Evolutionary conservation across 306 rosid genomes (phyloP), one percentile per base, ranked within the genome.

Genomic region (Neltuma alba): DNA sequence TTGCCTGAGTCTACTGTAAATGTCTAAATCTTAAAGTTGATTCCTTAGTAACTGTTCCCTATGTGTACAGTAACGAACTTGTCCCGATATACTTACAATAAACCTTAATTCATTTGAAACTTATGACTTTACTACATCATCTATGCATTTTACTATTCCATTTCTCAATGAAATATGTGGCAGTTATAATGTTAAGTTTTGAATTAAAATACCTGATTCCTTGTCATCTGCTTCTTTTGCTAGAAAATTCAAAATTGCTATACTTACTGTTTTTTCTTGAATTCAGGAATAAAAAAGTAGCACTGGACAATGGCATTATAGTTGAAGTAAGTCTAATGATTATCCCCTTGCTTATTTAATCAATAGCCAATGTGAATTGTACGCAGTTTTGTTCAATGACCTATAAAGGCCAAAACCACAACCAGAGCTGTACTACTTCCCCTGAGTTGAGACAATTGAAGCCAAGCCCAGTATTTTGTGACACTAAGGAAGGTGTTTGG

Each of bases 211-310:
- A 69, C 58, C 30, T 54, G 9, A 27, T 14, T 48, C 58, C 64
- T 30, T 30, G 15, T 38, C 23, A 58, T 76, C 55, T 78, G 14
- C 50, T 13, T 13, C 75, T 80, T 69, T 71, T 81, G 38, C 76
- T 41, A 74, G 41, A 23, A 58, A 68, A 74, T 55, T 80, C 52
- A 12, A 42, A 78, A 58, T 47, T 73, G 40, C 28, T 76, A 25
- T 36, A 30, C 80, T 85, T 27, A 87, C 8, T 3, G 3, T 11
- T 47, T 13, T 40, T 60, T 57, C 2, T 81, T 74, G 41, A 31
- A 75, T 84, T 70, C 83, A 92, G 97, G 95, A 91, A 91, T 57
- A 92, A 87, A 80, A 87, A 87, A 79, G 97, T 87, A 2, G 82
- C 86, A 63, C 88, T 92, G 88, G 85, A 89, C 81, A 91, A 87